Conservation (phyloP, 768 basidiomycete species). For the Suillus subaureus region DNA sequence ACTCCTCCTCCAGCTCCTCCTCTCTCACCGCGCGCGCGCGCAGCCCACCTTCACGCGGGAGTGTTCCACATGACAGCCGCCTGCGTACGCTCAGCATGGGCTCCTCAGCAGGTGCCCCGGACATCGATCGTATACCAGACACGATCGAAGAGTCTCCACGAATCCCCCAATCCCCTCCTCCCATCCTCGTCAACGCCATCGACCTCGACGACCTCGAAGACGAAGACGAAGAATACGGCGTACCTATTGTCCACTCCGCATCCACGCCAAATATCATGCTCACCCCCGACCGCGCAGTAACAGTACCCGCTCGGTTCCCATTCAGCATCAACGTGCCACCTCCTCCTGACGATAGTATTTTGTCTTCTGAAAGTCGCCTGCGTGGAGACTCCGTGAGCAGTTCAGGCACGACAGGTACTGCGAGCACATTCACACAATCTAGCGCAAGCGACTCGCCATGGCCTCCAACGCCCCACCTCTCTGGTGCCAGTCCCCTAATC, state of each 20-base stretch:
- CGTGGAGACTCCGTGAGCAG: constrained; percentile 77
- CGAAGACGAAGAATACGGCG: constrained; percentile 48
- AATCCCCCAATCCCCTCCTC: constrained; percentile 39
- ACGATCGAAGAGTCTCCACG: constrained; percentile 35
- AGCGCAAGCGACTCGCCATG: constrained; percentile 49
- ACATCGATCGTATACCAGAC: constrained; percentile 35
- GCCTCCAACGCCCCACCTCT: constrained; percentile 32
- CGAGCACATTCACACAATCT: constrained; percentile 38
- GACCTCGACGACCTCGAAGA: constrained; percentile 42
- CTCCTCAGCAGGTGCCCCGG: constrained; percentile 17
- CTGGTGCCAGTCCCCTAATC: constrained; percentile 25
- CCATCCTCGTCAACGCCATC: constrained; percentile 35
- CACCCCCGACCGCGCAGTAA: constrained; percentile 11
- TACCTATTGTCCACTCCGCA: constrained; percentile 25
- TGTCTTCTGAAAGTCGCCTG: constrained; percentile 46
- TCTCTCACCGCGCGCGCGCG: constrained; percentile 23
- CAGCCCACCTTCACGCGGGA: constrained; percentile 27
- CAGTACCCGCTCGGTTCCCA: constrained; percentile 44
- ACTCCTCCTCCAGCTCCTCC: constrained; percentile 31
- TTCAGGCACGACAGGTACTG: constrained; percentile 46
- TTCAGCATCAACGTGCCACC: constrained; percentile 72
- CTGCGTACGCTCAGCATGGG: constrained; percentile 25
- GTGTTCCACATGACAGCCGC: constrained; percentile 24
- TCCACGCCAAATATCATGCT: constrained; percentile 11
- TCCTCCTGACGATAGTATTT: constrained; percentile 40